Base-by-base conservation (phyloP, 1,284 basidiomycete genomes). In the Ustilago tritici region DNA sequence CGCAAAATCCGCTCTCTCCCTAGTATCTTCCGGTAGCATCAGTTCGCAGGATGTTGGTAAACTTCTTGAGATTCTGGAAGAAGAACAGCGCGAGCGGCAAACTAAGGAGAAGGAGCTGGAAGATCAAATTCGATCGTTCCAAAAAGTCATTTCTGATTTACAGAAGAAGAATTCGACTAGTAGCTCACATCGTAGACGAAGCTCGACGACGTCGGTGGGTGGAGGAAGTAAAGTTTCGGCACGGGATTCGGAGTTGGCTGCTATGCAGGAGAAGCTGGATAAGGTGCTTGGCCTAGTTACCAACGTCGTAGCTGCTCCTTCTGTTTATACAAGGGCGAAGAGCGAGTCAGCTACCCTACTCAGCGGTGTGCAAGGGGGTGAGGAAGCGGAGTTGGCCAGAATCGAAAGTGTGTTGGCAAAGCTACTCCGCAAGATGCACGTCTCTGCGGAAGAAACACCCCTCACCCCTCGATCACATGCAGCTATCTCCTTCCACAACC, bases 221-320 rank as follows among this genome's bases (percentile, higher is more conserved):
- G 75, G 38, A 19, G 74, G 72, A 2, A 72, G 70, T 55, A 71
- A 65, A 31, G 28, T 49, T 19, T 46, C 70, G 15, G 38, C 52
- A 12, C 63, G 68, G 8, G 70, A 71, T 28, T 59, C 72, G 11
- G 79, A 79, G 52, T 66, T 82, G 17, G 75, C 74, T 14, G 72
- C 78, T 4, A 78, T 83, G 78, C 78, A 82, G 52, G 70, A 75
- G 61, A 82, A 81, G 65, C 64, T 83, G 28, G 82, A 82, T 52
- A 61, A 61, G 28, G 76, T 83, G 40, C 71, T 82, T 17, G 65
- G 76, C n/a, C 54, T 83, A 5, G 78, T 83, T 11, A 71, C 72
- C 63, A 68, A 72, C 36, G 70, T 78, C 15, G 67, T 77, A 4
- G 62, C 74, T 15, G 52, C 61, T 46, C 74, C 74, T 15, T 55